Evolutionary conservation across 2,329 filamentous ascomycete species (phyloP).

Genomic region (Trichoderma brevicompactum): DNA sequence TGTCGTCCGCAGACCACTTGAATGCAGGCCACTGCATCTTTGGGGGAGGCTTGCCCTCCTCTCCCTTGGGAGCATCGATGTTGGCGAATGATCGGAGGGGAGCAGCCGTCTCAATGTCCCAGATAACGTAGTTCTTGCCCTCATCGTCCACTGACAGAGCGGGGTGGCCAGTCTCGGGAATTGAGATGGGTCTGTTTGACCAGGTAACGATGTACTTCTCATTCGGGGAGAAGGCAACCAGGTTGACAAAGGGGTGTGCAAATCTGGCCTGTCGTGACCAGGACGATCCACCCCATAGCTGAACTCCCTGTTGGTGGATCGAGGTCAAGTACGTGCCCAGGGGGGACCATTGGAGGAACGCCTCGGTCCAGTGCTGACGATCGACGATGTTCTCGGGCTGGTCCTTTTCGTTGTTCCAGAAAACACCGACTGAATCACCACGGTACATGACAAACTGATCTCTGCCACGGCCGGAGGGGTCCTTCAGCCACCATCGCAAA

Average conservation of each 20-base stretch:
- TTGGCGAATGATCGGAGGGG: constrained; percentile 93
- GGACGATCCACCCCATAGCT: constrained; percentile 90
- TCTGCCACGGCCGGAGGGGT: constrained; percentile 76
- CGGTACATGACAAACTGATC: constrained; percentile 97
- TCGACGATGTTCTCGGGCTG: constrained; percentile 86
- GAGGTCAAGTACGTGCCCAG: constrained; percentile 92
- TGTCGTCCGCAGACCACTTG: constrained; percentile 98
- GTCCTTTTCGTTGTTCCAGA: constrained; percentile 98
- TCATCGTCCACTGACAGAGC: constrained; percentile 90
- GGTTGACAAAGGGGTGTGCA: constrained; percentile 91
- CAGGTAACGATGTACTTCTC: constrained; percentile 96
- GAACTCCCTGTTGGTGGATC: constrained; percentile 93
- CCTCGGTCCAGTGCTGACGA: constrained; percentile 95
- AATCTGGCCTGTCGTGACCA: constrained; percentile 94
- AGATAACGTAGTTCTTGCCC: constrained; percentile 99
- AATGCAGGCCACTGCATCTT: constrained; percentile 98
- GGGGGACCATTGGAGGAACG: constrained; percentile 97
- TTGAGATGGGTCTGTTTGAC: constrained; percentile 91
- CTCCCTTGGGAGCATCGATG: constrained; percentile 70
- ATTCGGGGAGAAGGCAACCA: constrained; percentile 91
- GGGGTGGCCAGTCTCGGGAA: constrained; percentile 85
- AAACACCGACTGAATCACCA: constrained; percentile 88
- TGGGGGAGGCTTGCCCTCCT: constrained; percentile 68
- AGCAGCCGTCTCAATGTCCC: constrained; percentile 89
- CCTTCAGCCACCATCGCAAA: constrained; percentile 88